A percentile compares a stretch with the other conserved stretches of the same genome.
Conservation (phyloP, 306 rosid species). For the Pyrus betulifolia region DNA sequence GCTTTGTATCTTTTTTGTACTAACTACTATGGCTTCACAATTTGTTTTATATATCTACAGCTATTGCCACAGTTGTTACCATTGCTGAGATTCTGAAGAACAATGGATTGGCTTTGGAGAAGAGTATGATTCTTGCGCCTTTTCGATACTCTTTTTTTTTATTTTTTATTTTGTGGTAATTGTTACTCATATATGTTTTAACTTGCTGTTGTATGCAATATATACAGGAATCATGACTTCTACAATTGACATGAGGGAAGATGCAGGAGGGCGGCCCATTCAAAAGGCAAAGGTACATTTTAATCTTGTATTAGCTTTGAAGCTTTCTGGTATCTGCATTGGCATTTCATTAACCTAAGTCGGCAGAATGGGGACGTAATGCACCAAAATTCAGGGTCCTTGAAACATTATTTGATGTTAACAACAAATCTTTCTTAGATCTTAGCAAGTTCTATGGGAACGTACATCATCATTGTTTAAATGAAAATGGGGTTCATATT, state of each 20-base stretch:
- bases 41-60: constrained; percentile 26
- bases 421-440: neutral
- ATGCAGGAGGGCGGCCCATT: constrained; percentile 55
- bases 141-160: neutral
- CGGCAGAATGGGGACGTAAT: neutral
- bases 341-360: neutral
- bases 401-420: neutral
- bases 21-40: neutral
- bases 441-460: neutral
- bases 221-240: constrained; percentile 55
- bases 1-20: neutral
- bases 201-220: neutral
- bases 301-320: neutral
- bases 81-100: constrained; percentile 78
- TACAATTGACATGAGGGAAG: constrained; percentile 66
- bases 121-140: constrained; percentile 36
- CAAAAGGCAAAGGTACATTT: constrained; percentile 72
- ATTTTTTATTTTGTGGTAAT: neutral
- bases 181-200: neutral
- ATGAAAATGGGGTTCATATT: neutral
- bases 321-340: neutral
- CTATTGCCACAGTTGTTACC: constrained; percentile 75
- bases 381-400: neutral
- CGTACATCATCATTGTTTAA: neutral
- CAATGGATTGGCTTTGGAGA: constrained; percentile 69